Evolutionary conservation across 2,329 filamentous ascomycete species (phyloP).

Genomic region (Furcasterigmium sp.): DNA sequence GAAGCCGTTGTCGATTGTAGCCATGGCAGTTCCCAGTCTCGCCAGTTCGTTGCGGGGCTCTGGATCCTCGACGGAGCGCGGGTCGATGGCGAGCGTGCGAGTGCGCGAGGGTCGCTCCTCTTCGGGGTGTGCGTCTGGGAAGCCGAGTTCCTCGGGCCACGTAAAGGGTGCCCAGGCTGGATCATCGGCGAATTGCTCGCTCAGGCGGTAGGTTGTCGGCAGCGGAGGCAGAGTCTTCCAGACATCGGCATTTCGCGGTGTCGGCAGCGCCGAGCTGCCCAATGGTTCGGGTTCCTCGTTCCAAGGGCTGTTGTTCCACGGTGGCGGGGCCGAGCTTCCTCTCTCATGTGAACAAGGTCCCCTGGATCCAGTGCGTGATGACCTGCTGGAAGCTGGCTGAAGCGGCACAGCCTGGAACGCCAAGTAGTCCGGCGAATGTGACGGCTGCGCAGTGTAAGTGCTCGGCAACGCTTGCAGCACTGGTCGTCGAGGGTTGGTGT

Average conservation of each 20-base stretch:
- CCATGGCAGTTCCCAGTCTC: slow-evolving; percentile 45
- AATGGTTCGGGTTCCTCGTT: slow-evolving; percentile 28
- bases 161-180: not conserved
- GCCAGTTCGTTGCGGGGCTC: slow-evolving; percentile 31
- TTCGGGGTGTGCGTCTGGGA: slow-evolving; percentile 18
- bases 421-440: not conserved
- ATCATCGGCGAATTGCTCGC: not conserved
- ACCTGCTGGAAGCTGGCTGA: not conserved
- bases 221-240: slow-evolving; percentile 39
- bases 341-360: slow-evolving; percentile 29
- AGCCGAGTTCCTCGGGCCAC: slow-evolving; percentile 4
- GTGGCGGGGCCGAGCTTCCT: slow-evolving; percentile 44
- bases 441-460: not conserved
- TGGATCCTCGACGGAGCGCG: slow-evolving; percentile 4
- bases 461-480: not conserved
- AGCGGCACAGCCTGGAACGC: not conserved
- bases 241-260: slow-evolving; percentile 16
- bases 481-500: not conserved
- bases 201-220: slow-evolving; percentile 15
- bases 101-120: slow-evolving; percentile 4
- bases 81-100: too few species aligned
- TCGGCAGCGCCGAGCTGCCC: slow-evolving; percentile 19
- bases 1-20: slow-evolving; percentile 54
- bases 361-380: not conserved
- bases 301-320: slow-evolving; percentile 42